A percentile compares a stretch with the other conserved stretches of the same genome.
phyloP scores from a whole-genome alignment of 1,284 basidiomycete species.

The Apiotrichum veenhuisii region DNA sequence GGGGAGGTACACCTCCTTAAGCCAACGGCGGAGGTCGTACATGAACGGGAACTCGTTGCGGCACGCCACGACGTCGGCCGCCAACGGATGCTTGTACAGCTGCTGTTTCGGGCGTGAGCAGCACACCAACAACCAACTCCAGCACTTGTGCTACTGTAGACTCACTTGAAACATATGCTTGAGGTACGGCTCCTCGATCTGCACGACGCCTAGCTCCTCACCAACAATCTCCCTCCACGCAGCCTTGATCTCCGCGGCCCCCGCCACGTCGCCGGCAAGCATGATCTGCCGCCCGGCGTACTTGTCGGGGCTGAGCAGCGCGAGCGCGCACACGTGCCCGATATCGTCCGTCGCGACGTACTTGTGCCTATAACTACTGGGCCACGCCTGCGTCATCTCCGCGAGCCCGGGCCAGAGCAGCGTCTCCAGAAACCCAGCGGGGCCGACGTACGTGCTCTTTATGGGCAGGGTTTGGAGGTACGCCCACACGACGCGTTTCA shows the following conservation, averaged over 20 bases:
- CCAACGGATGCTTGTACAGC: not conserved
- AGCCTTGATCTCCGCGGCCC: not conserved
- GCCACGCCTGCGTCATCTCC: not conserved
- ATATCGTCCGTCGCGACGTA: constrained; percentile 2
- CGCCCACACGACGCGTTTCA: constrained; percentile 1
- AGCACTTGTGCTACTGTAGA: too few species aligned
- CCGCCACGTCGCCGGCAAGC: not conserved
- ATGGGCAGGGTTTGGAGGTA: not conserved
- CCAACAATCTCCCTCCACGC: not conserved
- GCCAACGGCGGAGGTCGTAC: not conserved
- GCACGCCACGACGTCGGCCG: not conserved
- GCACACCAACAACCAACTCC: too few species aligned
- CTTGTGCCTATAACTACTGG: not conserved
- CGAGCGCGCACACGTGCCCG: not conserved
- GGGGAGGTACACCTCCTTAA: not conserved
- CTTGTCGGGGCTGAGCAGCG: not conserved
- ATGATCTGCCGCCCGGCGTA: not conserved
- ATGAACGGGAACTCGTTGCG: not conserved
- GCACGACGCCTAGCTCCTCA: not conserved
- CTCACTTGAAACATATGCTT: not conserved
- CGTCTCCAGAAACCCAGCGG: constrained; percentile 1
- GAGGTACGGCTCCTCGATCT: not conserved
- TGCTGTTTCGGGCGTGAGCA: not conserved
- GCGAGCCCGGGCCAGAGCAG: not conserved
- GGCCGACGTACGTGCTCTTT: not conserved